Conservation (phyloP, 768 basidiomycete species). For the Phaeolepiota aurea region DNA sequence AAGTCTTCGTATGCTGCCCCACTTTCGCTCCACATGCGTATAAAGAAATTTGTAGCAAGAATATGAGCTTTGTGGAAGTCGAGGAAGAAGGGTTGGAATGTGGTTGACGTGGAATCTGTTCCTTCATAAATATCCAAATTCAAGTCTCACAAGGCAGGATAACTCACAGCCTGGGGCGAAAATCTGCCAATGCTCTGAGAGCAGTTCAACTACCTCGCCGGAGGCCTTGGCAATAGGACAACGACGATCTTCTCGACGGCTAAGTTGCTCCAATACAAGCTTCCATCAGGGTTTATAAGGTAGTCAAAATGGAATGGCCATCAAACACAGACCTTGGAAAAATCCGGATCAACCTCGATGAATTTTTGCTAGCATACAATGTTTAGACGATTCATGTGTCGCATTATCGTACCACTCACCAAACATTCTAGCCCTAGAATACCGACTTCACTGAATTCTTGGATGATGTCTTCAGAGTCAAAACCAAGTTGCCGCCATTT, state of each 20-base stretch:
- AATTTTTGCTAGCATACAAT: constrained; percentile 70
- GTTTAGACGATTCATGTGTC: constrained; percentile 1
- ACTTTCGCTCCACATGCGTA: constrained; percentile 91
- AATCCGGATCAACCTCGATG: constrained; percentile 63
- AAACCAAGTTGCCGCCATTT: constrained; percentile 82
- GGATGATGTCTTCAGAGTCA: constrained; percentile 59
- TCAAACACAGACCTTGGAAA: constrained; percentile 61
- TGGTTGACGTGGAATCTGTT: constrained; percentile 72
- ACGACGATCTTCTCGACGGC: constrained; percentile 61
- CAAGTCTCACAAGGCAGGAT: too few relatives aligned
- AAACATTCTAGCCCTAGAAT: constrained; percentile 78
- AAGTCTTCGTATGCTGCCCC: constrained; percentile 73
- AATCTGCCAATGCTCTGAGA: constrained; percentile 81
- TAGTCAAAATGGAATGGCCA: neutral
- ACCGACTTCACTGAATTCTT: constrained; percentile 75
- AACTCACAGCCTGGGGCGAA: constrained; percentile 77
- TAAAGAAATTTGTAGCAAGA: constrained; percentile 77
- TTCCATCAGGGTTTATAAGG: constrained; percentile 16
- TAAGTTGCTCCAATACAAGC: constrained; percentile 75
- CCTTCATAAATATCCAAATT: too few relatives aligned
- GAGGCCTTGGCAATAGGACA: constrained; percentile 83
- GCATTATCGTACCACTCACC: too few relatives aligned
- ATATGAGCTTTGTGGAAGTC: constrained; percentile 77
- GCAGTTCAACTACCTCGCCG: constrained; percentile 76
- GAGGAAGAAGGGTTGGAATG: constrained; percentile 83